These are phyloP conservation scores for Cutaneotrichosporon sp. DNA, from an alignment of 1,284 basidiomycete genomes.

Conservation along the genomic window DNA sequence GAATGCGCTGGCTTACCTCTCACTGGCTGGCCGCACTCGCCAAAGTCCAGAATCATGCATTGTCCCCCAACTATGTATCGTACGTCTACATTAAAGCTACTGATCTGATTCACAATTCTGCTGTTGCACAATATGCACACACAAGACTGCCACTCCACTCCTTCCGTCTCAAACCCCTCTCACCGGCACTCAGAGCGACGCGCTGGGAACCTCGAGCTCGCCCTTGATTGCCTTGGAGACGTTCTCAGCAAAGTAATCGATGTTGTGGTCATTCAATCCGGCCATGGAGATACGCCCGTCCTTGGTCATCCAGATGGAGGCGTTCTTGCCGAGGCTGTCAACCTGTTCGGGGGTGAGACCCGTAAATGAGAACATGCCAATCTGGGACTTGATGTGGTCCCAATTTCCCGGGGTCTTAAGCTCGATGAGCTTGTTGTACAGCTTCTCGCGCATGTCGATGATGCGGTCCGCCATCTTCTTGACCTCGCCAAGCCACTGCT, in stretches of 20 bases:
- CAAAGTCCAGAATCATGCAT: neutral
- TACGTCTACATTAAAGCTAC: too few species aligned
- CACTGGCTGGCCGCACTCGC: too few species aligned
- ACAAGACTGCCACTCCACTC: too few species aligned
- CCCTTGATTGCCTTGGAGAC: slow-evolving; percentile 79
- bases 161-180: too few species aligned
- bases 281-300: slow-evolving; percentile 91
- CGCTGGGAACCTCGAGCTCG: slow-evolving; percentile 49
- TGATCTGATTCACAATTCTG: neutral
- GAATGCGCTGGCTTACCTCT: too few species aligned
- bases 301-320: slow-evolving; percentile 73
- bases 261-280: slow-evolving; percentile 82
- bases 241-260: slow-evolving; percentile 83
- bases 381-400: slow-evolving; percentile 94
- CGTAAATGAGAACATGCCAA: slow-evolving; percentile 74
- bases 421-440: slow-evolving; percentile 75
- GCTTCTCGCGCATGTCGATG: slow-evolving; percentile 84
- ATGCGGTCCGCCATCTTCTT: slow-evolving; percentile 95
- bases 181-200: neutral
- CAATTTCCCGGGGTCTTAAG: slow-evolving; percentile 89
- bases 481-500: slow-evolving; percentile 85
- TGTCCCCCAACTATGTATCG: neutral
- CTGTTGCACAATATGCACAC: too few species aligned
- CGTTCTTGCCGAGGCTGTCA: slow-evolving; percentile 79
- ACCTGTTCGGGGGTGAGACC: slow-evolving; percentile 79